Conservation (phyloP, 441 rosid genomes). For the Aquilaria agallochum region DNA sequence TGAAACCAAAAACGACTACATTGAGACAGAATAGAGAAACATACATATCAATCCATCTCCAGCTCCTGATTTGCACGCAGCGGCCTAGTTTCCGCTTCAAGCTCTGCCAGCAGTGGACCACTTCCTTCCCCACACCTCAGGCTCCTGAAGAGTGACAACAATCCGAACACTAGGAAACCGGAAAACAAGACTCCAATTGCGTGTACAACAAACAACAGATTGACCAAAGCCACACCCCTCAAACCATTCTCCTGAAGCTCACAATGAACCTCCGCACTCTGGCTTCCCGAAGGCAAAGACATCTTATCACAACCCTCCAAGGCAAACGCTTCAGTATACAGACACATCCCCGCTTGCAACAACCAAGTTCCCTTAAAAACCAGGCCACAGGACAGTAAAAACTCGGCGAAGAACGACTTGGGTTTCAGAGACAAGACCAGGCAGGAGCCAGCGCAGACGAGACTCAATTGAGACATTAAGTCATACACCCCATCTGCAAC, state of each 20-base stretch:
- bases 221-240: conserved; percentile 52
- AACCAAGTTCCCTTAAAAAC: conserved; percentile 55
- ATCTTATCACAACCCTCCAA: conserved; percentile 42
- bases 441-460: conserved; percentile 47
- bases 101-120: conserved; percentile 48
- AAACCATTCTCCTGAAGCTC: conserved; percentile 51
- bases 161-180: conserved; percentile 32
- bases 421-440: conserved; percentile 46
- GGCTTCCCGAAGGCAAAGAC: conserved; percentile 19
- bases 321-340: conserved; percentile 42
- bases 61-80: conserved; percentile 26
- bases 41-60: conserved; percentile 46
- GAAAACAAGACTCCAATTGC: conserved; percentile 35
- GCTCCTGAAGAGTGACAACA: conserved; percentile 33
- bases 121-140: conserved; percentile 39
- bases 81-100: conserved; percentile 29
- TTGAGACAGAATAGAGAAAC: background rate
- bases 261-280: conserved; percentile 37
- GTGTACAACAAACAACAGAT: conserved; percentile 48
- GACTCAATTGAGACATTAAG: conserved; percentile 35
- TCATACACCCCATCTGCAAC: conserved; percentile 30
- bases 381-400: conserved; percentile 41
- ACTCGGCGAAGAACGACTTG: conserved; percentile 46
- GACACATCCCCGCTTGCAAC: conserved; percentile 45
- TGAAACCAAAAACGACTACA: conserved; percentile 11